Percentiles rank a stretch among this genome's conserved stretches.
These are phyloP conservation scores for Fistulinella staudtii DNA, from an alignment of 1,284 basidiomycete genomes.

Conservation along the genomic window DNA sequence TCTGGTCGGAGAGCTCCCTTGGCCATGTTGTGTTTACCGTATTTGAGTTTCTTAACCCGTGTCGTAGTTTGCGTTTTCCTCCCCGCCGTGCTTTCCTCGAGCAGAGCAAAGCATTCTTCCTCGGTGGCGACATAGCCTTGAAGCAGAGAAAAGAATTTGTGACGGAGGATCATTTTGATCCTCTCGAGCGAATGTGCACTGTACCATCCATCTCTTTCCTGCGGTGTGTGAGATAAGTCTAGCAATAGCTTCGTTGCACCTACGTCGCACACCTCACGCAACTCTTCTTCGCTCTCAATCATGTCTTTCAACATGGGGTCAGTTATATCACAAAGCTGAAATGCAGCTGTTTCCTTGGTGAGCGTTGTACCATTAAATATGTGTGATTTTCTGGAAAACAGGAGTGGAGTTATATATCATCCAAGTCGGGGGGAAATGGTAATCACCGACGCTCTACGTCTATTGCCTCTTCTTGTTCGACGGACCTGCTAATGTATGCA, in stretches of 20 bases:
- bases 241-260: conserved; percentile 25
- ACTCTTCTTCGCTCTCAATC: conserved; percentile 68
- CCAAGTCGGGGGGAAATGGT: conserved; percentile 10
- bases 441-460: conserved; percentile 41
- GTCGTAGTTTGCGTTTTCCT: conserved; percentile 41
- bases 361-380: conserved; percentile 85
- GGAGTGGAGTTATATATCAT: background rate
- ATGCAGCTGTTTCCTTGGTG: conserved; percentile 82
- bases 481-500: conserved; percentile 36
- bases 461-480: conserved; percentile 38
- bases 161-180: conserved; percentile 80
- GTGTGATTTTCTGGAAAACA: conserved; percentile 56
- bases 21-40: conserved; percentile 80
- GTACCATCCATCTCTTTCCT: conserved; percentile 89
- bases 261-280: conserved; percentile 71
- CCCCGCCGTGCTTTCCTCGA: conserved; percentile 46
- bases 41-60: conserved; percentile 45
- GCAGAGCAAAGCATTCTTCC: conserved; percentile 65
- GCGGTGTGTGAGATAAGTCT: background rate
- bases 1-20: conserved; percentile 76
- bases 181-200: conserved; percentile 67
- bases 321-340: conserved; percentile 88
- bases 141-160: conserved; percentile 83
- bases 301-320: conserved; percentile 79
- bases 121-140: conserved; percentile 68